These are phyloP conservation scores for Barbatosphaeria neglecta DNA, from an alignment of 495 filamentous ascomycete genomes.

Conservation along the genomic window DNA sequence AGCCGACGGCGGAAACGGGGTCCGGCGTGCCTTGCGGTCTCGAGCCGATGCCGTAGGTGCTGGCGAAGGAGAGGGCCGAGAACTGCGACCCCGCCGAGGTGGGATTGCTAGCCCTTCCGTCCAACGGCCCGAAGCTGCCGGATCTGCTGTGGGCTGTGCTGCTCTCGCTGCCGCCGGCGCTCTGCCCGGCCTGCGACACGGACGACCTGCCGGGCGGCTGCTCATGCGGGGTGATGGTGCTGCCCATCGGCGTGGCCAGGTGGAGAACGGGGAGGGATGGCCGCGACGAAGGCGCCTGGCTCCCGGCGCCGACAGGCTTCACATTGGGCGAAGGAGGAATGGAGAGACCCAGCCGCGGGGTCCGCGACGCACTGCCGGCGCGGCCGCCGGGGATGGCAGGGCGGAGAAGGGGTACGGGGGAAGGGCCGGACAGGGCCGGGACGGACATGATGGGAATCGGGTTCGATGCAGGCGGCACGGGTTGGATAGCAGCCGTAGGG, in stretches of 20 bases:
- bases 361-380: constrained; percentile 46
- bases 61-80: constrained; percentile 64
- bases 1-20: constrained; percentile 77
- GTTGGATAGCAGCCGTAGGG: constrained; percentile 13
- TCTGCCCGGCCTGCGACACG: constrained; percentile 36
- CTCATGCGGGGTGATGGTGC: constrained; percentile 52
- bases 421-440: no score
- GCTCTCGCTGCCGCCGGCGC: constrained; percentile 58
- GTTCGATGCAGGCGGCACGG: constrained; percentile 14
- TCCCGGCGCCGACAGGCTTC: constrained; percentile 48
- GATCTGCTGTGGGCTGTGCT: constrained; percentile 57
- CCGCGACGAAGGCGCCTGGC: constrained; percentile 28
- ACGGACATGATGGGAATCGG: constrained; percentile 59
- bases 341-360: constrained; percentile 72
- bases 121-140: constrained; percentile 61
- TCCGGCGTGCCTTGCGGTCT: constrained; percentile 60
- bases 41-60: constrained; percentile 46
- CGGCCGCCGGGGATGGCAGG: constrained; percentile 71
- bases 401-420: constrained; percentile 67
- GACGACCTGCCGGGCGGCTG: constrained; percentile 26
- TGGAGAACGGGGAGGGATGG: constrained; percentile 60
- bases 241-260: constrained; percentile 77
- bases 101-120: constrained; percentile 61
- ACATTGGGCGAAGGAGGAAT: constrained; percentile 76
- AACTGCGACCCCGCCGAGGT: constrained; percentile 74